Conservation (phyloP, 2,329 filamentous ascomycete genomes). For the Aspergillus sclerotialis region DNA sequence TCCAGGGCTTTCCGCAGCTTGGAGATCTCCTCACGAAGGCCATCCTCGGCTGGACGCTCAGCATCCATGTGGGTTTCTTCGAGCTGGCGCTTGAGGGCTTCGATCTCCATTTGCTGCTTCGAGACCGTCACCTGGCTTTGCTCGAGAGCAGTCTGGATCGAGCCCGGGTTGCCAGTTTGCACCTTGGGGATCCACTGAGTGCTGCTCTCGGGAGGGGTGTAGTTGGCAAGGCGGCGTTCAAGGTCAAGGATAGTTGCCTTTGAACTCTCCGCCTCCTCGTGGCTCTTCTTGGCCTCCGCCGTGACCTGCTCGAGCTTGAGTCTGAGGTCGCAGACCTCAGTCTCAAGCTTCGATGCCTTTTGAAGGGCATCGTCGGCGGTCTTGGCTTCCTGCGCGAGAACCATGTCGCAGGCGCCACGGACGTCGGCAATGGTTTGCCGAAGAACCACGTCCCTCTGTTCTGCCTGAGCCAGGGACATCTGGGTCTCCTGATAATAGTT, state of each 20-base stretch:
- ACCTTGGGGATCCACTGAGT: slow-evolving; percentile 10
- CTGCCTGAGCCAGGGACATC: neutral
- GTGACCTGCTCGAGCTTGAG: slow-evolving; percentile 4
- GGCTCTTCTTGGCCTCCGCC: slow-evolving; percentile 7
- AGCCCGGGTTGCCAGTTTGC: slow-evolving; percentile 6
- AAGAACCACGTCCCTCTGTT: slow-evolving; percentile 1
- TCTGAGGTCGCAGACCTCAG: slow-evolving; percentile 4
- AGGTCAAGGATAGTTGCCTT: slow-evolving; percentile 6
- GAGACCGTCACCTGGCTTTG: slow-evolving; percentile 8
- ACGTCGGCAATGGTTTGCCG: slow-evolving; percentile 5
- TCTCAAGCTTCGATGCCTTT: neutral
- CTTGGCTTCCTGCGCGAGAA: slow-evolving; percentile 4
- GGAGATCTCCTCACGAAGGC: slow-evolving; percentile 5
- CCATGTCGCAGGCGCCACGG: slow-evolving; percentile 4
- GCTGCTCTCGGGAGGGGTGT: slow-evolving; percentile 1
- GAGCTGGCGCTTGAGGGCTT: slow-evolving; percentile 7
- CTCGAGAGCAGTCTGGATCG: slow-evolving; percentile 9
- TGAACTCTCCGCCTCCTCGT: slow-evolving; percentile 2
- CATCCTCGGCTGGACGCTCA: slow-evolving; percentile 2
- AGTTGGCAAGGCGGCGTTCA: slow-evolving; percentile 8
- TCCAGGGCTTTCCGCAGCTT: slow-evolving; percentile 8
- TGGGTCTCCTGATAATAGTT: slow-evolving; percentile 4
- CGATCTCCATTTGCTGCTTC: slow-evolving; percentile 7
- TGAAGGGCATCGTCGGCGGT: neutral
- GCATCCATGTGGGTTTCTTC: slow-evolving; percentile 2